These are phyloP conservation scores for Penicillium lividum DNA, from an alignment of 495 filamentous ascomycete species.

Conservation along the genomic window DNA sequence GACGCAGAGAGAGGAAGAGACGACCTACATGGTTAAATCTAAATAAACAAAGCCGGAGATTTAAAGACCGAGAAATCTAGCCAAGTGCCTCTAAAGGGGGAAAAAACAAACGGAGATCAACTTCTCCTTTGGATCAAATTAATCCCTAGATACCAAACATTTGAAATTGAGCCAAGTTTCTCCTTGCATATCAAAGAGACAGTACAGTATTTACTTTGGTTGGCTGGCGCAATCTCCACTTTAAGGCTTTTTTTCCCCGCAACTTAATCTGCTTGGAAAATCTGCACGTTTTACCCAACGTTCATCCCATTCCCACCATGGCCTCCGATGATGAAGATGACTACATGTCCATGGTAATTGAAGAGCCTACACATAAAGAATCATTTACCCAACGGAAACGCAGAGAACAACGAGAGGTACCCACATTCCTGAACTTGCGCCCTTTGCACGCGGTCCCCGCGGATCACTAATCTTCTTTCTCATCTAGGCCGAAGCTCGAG, in stretches of 20 bases:
- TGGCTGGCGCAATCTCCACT: not conserved
- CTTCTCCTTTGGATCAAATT: not conserved
- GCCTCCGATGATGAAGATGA: conserved; percentile 55
- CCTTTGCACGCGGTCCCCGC: not conserved
- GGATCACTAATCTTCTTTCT: not conserved
- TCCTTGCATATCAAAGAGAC: not conserved
- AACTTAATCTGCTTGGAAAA: conserved; percentile 17
- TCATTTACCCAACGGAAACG: conserved; percentile 57
- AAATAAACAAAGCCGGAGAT: conserved; percentile 1
- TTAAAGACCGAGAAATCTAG: not conserved
- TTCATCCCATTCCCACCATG: conserved; percentile 19
- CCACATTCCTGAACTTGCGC: conserved; percentile 8
- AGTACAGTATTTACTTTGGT: no score
- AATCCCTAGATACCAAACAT: not conserved
- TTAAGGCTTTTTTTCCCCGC: conserved; percentile 18
- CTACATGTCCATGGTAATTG: conserved; percentile 66
- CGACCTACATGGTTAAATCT: not conserved
- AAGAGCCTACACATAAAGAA: conserved; percentile 55
- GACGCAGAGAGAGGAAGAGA: not conserved
- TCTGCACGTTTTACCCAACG: not conserved
- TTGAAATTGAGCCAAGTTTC: not conserved
- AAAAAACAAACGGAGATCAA: not conserved
- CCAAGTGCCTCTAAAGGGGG: not conserved
- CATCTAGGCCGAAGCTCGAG: conserved; percentile 46
- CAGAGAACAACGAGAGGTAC: conserved; percentile 58